Evolutionary conservation across 192 early-diverging fungal genomes (phyloP).

Genomic region (Allomyces macrogynus): DNA sequence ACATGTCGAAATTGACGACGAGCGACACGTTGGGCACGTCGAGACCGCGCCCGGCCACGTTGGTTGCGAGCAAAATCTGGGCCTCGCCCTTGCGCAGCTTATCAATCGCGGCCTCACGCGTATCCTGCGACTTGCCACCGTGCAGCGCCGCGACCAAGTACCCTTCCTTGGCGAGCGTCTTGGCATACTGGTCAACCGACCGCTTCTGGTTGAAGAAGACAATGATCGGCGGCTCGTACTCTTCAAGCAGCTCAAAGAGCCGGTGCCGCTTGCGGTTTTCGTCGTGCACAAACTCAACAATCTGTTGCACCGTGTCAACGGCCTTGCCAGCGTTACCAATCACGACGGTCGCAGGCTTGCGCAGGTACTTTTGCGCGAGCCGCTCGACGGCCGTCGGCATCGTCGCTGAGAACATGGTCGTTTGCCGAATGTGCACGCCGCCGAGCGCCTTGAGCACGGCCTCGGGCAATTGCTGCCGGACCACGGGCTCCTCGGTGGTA

Average conservation of each 20-base stretch:
- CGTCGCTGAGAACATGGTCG: constrained; percentile 98
- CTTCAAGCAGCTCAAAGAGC: constrained; percentile 50
- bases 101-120: constrained; percentile 70
- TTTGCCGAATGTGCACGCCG: constrained; percentile 35
- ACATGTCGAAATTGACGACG: constrained; percentile 96
- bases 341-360: constrained; percentile 77
- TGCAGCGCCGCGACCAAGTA: constrained; percentile 62
- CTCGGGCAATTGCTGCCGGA: not conserved
- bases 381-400: constrained; percentile 92
- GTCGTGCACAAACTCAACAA: constrained; percentile 75
- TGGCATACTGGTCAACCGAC: constrained; percentile 61
- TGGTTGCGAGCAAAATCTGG: constrained; percentile 87
- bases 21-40: constrained; percentile 93
- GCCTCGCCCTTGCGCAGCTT: constrained; percentile 60
- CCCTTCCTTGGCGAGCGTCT: constrained; percentile 48
- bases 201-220: constrained; percentile 98
- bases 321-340: constrained; percentile 94
- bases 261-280: constrained; percentile 44
- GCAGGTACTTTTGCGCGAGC: constrained; percentile 79
- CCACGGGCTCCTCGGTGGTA: not conserved
- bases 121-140: constrained; percentile 93
- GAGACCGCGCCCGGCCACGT: constrained; percentile 97
- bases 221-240: constrained; percentile 71
- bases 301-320: constrained; percentile 88
- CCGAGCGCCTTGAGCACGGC: not conserved